These are phyloP conservation scores for Byssochlamys sp. DNA, from an alignment of 2,329 filamentous ascomycete species.

Conservation along the genomic window DNA sequence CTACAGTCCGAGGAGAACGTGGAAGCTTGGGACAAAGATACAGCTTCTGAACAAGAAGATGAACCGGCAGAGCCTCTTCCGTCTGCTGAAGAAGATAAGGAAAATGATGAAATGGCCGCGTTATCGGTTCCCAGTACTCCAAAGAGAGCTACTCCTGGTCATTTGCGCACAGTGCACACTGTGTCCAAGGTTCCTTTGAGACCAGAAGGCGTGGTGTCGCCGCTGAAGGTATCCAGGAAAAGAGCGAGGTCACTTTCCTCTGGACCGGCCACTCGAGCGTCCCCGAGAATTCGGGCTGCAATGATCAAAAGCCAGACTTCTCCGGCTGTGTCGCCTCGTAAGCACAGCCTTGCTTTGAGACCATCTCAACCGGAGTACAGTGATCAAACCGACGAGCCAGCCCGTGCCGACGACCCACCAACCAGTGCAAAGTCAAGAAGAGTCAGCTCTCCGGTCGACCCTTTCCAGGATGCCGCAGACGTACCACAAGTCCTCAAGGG, in stretches of 20 bases:
- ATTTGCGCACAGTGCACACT: conserved; percentile 55
- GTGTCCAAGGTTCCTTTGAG: conserved; percentile 70
- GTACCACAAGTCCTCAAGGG: conserved; percentile 49
- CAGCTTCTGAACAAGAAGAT: not conserved
- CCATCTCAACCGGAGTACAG: not conserved
- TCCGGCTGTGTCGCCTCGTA: conserved; percentile 19
- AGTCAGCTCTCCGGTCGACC: conserved; percentile 18
- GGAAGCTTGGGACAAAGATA: not conserved
- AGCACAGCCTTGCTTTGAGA: conserved; percentile 3
- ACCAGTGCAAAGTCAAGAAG: not conserved
- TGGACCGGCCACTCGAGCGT: conserved; percentile 29
- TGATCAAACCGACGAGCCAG: not conserved
- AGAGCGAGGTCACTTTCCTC: conserved; percentile 45
- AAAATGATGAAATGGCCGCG: conserved; percentile 13
- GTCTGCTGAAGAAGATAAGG: conserved; percentile 16
- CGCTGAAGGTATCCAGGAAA: conserved; percentile 37
- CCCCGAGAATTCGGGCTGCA: conserved; percentile 17
- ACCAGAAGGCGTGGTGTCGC: conserved; percentile 47
- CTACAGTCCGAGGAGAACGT: not conserved
- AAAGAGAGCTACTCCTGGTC: conserved; percentile 36
- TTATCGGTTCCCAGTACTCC: conserved; percentile 46
- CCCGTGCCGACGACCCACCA: not conserved
- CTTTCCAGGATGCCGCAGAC: conserved; percentile 15
- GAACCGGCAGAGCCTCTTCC: not conserved
- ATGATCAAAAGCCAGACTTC: conserved; percentile 13